Evolutionary conservation across 2,329 filamentous ascomycete species (phyloP).

Genomic region (Aspergillus quadricinctus): DNA sequence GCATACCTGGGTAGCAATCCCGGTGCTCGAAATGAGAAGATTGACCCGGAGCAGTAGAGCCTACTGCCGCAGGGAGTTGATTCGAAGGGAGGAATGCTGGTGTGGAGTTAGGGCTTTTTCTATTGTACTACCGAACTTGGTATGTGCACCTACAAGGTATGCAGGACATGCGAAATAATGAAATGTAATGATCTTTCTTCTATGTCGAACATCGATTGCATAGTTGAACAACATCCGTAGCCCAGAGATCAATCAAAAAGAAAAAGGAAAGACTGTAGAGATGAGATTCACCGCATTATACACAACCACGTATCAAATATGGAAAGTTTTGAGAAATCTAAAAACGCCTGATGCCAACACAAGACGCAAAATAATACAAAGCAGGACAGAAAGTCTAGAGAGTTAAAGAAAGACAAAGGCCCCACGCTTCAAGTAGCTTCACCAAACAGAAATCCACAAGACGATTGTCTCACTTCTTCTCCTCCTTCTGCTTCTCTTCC

Average conservation of each 20-base stretch:
- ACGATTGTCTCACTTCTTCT: constrained; percentile 5
- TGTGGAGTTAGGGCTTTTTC: neutral
- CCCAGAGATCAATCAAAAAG: no score
- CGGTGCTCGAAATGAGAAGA: constrained; percentile 3
- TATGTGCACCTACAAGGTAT: neutral
- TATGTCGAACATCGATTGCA: neutral
- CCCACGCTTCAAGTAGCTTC: neutral
- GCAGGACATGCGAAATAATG: neutral
- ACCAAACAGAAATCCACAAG: neutral
- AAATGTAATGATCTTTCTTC: neutral
- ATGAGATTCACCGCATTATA: neutral
- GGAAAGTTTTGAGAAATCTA: neutral
- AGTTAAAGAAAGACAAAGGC: neutral
- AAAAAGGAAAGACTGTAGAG: neutral
- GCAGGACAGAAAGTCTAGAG: neutral
- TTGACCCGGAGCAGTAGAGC: constrained; percentile 1
- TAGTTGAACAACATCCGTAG: neutral
- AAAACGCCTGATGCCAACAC: constrained; percentile 1
- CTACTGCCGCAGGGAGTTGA: neutral
- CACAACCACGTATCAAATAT: neutral
- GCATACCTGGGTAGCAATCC: constrained; percentile 13
- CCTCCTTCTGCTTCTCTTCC: constrained; percentile 5
- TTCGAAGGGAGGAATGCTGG: neutral
- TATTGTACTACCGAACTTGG: neutral
- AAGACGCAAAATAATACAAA: constrained; percentile 1